These are phyloP conservation scores for Amanita polypyramis DNA, from an alignment of 768 basidiomycete species.

Conservation along the genomic window DNA sequence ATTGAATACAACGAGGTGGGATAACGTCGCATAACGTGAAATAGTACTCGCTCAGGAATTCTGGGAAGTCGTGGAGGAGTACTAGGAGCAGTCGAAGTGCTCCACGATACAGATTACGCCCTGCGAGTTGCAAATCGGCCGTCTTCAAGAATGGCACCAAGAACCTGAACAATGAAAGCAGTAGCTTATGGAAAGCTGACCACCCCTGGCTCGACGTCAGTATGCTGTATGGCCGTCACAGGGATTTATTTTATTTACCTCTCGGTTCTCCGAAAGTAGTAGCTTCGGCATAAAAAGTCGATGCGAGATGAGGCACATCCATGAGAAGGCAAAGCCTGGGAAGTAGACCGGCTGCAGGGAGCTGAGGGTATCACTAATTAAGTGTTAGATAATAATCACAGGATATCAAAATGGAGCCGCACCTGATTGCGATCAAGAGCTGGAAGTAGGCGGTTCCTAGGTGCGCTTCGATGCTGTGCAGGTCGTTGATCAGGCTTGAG, in stretches of 20 bases:
- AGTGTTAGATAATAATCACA: conserved; percentile 6
- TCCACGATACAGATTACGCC: conserved; percentile 83
- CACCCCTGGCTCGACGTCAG: conserved; percentile 50
- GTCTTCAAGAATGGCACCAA: conserved; percentile 83
- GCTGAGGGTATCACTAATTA: conserved; percentile 79
- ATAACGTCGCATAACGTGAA: conserved; percentile 92
- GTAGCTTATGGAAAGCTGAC: conserved; percentile 90
- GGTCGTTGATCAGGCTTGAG: conserved; percentile 88
- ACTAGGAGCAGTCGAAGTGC: conserved; percentile 86
- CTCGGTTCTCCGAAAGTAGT: conserved; percentile 76
- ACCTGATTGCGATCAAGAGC: conserved; percentile 83
- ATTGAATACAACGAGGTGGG: conserved; percentile 86
- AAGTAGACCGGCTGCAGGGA: conserved; percentile 94
- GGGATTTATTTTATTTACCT: conserved; percentile 34
- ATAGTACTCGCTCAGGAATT: conserved; percentile 95
- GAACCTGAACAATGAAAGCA: conserved; percentile 93
- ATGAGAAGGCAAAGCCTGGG: conserved; percentile 97
- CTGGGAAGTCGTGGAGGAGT: conserved; percentile 97
- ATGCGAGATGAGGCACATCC: conserved; percentile 95
- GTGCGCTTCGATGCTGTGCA: conserved; percentile 76
- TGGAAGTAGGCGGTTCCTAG: conserved; percentile 88
- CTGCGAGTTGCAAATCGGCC: conserved; percentile 68
- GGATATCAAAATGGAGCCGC: conserved; percentile 11
- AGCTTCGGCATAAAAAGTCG: conserved; percentile 96
- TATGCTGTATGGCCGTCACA: conserved; percentile 4